A percentile compares a stretch with the other conserved stretches of the same genome.
phyloP scores from a whole-genome alignment of 2,329 filamentous ascomycete species.

The Cladosporium velox region DNA sequence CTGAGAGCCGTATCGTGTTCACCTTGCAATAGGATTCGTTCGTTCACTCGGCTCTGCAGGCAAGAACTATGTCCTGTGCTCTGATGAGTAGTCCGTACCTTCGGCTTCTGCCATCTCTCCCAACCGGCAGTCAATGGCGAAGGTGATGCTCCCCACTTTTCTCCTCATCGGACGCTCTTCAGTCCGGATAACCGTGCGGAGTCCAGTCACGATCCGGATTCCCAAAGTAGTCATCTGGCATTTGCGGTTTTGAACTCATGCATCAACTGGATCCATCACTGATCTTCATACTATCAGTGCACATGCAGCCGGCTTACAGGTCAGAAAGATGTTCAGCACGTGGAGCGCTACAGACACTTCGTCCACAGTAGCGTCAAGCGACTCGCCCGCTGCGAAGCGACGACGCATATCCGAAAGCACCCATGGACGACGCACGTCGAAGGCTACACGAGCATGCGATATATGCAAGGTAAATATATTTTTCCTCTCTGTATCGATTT shows the following conservation, averaged over 20 bases:
- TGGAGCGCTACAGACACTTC: conserved; percentile 7
- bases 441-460: conserved; percentile 19
- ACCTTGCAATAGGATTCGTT: not conserved
- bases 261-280: not conserved
- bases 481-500: not conserved
- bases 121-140: not conserved
- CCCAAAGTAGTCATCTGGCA: not conserved
- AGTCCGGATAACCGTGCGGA: not conserved
- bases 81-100: not conserved
- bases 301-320: not conserved
- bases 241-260: not conserved
- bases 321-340: conserved; percentile 1
- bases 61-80: not conserved
- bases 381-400: conserved; percentile 9
- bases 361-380: not conserved
- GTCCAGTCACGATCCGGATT: not conserved
- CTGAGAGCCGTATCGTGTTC: not conserved
- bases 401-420: not conserved
- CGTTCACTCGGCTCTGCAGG: not conserved
- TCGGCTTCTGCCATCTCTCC: not conserved
- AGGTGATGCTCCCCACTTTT: not conserved
- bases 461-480: conserved; percentile 11
- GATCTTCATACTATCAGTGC: not conserved
- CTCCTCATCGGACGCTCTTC: conserved; percentile 2
- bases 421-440: conserved; percentile 11